Conservation (phyloP, 352 stramenopile genomes). For the Globisporangium paroecandrum region DNA sequence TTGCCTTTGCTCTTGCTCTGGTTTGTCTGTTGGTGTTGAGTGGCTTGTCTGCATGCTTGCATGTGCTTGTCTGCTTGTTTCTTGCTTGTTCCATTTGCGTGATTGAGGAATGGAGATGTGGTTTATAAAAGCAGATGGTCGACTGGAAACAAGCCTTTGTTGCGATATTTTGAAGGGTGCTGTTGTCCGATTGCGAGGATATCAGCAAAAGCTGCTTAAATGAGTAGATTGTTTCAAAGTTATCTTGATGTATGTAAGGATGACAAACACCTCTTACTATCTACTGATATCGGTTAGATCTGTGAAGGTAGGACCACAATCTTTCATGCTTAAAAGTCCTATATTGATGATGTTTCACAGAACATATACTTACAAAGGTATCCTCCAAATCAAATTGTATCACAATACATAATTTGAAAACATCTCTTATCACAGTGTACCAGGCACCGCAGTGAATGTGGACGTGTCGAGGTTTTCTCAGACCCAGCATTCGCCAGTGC, state of each 20-base stretch:
- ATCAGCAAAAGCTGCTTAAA: background rate
- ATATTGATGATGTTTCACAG: background rate
- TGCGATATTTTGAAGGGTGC: background rate
- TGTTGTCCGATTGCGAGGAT: background rate
- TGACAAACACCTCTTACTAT: background rate
- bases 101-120: background rate
- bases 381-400: too few relatives aligned
- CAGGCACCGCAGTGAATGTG: background rate
- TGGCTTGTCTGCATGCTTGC: background rate
- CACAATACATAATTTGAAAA: background rate
- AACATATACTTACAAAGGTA: background rate
- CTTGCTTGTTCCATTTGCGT: background rate
- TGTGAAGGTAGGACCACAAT: background rate
- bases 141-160: background rate
- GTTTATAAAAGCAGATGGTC: constrained; percentile 1
- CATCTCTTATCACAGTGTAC: background rate
- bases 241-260: background rate
- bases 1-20: too few relatives aligned
- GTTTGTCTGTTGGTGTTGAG: background rate
- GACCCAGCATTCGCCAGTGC: background rate
- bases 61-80: background rate
- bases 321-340: background rate
- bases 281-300: background rate
- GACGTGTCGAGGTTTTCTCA: background rate
- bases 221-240: background rate